Evolutionary conservation across 2,329 filamentous ascomycete genomes (phyloP).

Genomic region (Verticillium isaacii): DNA sequence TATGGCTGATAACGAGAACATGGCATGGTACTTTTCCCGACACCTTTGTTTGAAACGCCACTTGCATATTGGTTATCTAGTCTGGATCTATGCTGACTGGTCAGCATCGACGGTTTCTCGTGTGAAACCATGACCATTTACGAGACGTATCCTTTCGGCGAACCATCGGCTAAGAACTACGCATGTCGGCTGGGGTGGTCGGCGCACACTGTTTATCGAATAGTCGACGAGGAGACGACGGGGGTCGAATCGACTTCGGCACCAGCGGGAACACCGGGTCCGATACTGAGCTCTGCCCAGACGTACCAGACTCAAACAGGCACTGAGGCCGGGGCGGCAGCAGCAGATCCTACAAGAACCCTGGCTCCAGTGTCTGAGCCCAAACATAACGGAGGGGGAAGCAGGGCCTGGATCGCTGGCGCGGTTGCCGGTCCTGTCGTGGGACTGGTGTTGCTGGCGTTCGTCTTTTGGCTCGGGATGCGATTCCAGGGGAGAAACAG

Average conservation of each 20-base stretch:
- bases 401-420: not conserved
- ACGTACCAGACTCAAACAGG: not conserved
- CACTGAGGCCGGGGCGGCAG: not conserved
- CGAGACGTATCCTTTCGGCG: not conserved
- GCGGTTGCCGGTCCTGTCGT: not conserved
- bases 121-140: not conserved
- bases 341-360: not conserved
- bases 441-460: not conserved
- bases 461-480: not conserved
- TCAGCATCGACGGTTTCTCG: not conserved
- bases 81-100: not conserved
- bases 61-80: too few species aligned
- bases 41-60: too few species aligned
- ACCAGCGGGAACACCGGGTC: not conserved
- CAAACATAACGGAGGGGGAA: not conserved
- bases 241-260: not conserved
- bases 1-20: not conserved
- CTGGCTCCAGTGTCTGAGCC: not conserved
- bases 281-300: not conserved
- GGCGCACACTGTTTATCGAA: not conserved
- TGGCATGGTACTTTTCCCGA: not conserved
- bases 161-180: not conserved
- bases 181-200: not conserved
- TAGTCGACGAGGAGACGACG: not conserved
- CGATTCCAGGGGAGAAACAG: not conserved